Percentiles rank a stretch among this genome's conserved stretches.
Evolutionary conservation across 208 protist species (phyloP).

Genomic region (Acanthamoeba sp.): DNA sequence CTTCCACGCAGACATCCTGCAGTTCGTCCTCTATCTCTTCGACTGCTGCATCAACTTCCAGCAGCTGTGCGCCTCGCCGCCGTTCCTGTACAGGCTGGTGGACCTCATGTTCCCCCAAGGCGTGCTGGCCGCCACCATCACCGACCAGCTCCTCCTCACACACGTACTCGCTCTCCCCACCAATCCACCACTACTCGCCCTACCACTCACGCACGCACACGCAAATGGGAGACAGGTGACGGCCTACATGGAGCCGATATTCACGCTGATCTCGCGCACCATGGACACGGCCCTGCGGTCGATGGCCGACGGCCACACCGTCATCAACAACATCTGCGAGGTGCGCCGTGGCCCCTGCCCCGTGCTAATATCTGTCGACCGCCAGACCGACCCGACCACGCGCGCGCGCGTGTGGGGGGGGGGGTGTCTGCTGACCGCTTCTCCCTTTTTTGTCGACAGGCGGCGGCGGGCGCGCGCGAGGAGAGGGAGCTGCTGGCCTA

Average conservation of each 20-base stretch:
- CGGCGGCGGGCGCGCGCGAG: background rate
- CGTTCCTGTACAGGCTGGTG: conserved; percentile 42
- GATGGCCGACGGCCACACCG: conserved; percentile 21
- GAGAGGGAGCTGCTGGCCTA: conserved; percentile 49
- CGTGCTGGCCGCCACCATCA: conserved; percentile 32
- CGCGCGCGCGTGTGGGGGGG: no score
- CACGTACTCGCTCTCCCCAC: background rate
- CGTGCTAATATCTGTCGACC: no score
- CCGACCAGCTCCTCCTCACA: conserved; percentile 16
- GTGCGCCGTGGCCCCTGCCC: no score
- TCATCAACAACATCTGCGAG: conserved; percentile 63
- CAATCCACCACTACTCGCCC: background rate
- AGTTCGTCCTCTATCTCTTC: conserved; percentile 62
- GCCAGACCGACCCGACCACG: no score
- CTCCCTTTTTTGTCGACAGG: background rate
- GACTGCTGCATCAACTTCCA: conserved; percentile 67
- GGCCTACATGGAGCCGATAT: conserved; percentile 53
- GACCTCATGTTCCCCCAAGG: conserved; percentile 67
- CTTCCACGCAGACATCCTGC: conserved; percentile 30
- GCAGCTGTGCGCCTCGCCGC: conserved; percentile 43
- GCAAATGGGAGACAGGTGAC: background rate
- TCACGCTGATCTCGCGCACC: conserved; percentile 36
- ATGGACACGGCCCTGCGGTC: conserved; percentile 42
- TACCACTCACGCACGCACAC: background rate
- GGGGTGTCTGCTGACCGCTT: no score